Base-by-base conservation (phyloP, 2,329 filamentous ascomycete genomes). In the Huntiella omanensis region DNA sequence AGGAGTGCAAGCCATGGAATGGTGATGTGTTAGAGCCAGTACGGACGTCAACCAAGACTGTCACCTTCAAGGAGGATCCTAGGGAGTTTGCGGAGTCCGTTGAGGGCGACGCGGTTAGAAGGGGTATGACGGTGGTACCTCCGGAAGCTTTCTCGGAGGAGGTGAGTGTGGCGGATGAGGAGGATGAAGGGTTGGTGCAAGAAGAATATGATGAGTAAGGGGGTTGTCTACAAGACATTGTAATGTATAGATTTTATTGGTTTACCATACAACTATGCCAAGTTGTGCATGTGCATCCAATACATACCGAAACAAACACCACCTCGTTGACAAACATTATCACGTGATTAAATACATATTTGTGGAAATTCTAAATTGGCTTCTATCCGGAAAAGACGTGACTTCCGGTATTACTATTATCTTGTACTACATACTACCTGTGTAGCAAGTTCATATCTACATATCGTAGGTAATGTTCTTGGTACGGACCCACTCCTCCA, bases 1-100 rank as follows among this genome's bases (percentile, higher is more conserved):
- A 80, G 57, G 77, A 87, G 58, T 96, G 88, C 61, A 79, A 76
- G 58, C 85, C 91, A 1, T 98, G 91, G 91, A 77, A 70, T 54
- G 91, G 91, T 17, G 91, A 95, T 60, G 82, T 96, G 13, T 61
- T 95, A 39, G 77, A 80, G 57, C 64, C 69, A 13, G 61, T 62
- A 43, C 60, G 60, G 17, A 57, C 62, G 5, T 57, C 60, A 5
- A 58, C 63, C 6, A 80, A 79, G 57, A 70, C 66, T 8, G 77
- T 82, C 19, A 73, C 72, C 1, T 82, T 81, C 57, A 67, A 67
- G 2, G 74, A 77, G 16, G 71, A 74, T 38, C 61, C 69, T 3
- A 38, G 44, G 5, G 51, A 47, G 45, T 47, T 62, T 56, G 32
- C 52, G 40, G 41, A 28, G 16, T 35, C 33, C n/a, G 33, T 15